Percentiles rank a stretch among this genome's conserved stretches.
These are phyloP conservation scores for Daldinia bambusicola DNA, from an alignment of 495 filamentous ascomycete genomes.

Conservation along the genomic window DNA sequence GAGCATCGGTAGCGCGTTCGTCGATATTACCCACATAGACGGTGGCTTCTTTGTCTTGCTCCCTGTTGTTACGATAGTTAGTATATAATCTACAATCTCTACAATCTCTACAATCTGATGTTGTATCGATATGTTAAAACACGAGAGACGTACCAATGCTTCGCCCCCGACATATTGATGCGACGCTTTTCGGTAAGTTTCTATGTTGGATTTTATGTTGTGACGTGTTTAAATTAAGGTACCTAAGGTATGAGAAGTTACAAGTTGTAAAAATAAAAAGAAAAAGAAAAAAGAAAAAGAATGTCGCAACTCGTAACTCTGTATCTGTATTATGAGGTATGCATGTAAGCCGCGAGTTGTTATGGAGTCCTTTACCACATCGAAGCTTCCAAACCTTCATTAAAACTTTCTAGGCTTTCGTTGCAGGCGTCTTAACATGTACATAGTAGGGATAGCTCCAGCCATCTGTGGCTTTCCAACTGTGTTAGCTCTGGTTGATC, in stretches of 20 bases:
- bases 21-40: slow-evolving; percentile 99
- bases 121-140: background rate
- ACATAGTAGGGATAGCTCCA: slow-evolving; percentile 1
- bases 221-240: background rate
- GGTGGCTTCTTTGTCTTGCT: slow-evolving; percentile 98
- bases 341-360: background rate
- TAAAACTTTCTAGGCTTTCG: background rate
- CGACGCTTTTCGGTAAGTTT: slow-evolving; percentile 8
- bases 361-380: slow-evolving; percentile 1
- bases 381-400: slow-evolving; percentile 22
- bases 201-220: background rate
- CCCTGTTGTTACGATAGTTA: slow-evolving; percentile 65
- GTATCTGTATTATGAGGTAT: background rate
- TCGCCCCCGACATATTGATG: slow-evolving; percentile 72
- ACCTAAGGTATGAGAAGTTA: too few relatives aligned
- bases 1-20: slow-evolving; percentile 88
- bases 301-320: background rate
- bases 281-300: background rate
- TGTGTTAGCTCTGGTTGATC: background rate
- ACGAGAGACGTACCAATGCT: slow-evolving; percentile 74
- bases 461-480: background rate
- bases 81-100: slow-evolving; percentile 13
- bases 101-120: slow-evolving; percentile 15
- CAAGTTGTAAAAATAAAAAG: background rate
- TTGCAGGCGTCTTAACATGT: background rate